phyloP scores from a whole-genome alignment of 2,329 filamentous ascomycete species.

The Nemania abortiva region DNA sequence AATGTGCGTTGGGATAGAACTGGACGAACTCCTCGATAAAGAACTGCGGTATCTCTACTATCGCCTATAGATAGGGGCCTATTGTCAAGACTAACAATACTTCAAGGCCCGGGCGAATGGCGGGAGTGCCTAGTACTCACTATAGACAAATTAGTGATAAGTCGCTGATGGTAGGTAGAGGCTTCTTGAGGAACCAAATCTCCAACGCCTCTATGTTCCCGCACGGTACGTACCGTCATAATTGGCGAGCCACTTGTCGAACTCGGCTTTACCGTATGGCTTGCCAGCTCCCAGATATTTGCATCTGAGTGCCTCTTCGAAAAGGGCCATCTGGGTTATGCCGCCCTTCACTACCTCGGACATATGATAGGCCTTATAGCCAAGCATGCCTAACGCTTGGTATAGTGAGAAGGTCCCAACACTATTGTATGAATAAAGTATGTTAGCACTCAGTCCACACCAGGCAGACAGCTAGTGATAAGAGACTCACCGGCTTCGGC shows the following conservation, averaged over 20 bases:
- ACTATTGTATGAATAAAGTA: constrained; percentile 21
- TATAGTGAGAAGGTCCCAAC: constrained; percentile 47
- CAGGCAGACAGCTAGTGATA: neutral
- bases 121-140: constrained; percentile 19
- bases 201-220: neutral
- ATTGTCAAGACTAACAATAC: neutral
- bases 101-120: neutral
- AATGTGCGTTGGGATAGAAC: constrained; percentile 51
- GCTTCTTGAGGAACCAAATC: neutral
- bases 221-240: constrained; percentile 41
- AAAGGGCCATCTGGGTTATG: constrained; percentile 35
- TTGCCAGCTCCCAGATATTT: constrained; percentile 41
- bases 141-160: constrained; percentile 12
- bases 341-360: constrained; percentile 37
- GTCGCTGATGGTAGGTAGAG: neutral
- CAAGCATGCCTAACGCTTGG: constrained; percentile 43
- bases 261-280: constrained; percentile 44
- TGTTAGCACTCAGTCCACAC: neutral
- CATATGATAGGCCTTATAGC: constrained; percentile 46
- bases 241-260: constrained; percentile 45
- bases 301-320: constrained; percentile 42
- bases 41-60: constrained; percentile 46
- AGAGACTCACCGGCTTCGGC: constrained; percentile 39
- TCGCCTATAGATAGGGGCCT: constrained; percentile 19
- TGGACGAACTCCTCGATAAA: constrained; percentile 49